Base-by-base conservation (phyloP, 768 basidiomycete species). In the Mrakia blollopis region DNA sequence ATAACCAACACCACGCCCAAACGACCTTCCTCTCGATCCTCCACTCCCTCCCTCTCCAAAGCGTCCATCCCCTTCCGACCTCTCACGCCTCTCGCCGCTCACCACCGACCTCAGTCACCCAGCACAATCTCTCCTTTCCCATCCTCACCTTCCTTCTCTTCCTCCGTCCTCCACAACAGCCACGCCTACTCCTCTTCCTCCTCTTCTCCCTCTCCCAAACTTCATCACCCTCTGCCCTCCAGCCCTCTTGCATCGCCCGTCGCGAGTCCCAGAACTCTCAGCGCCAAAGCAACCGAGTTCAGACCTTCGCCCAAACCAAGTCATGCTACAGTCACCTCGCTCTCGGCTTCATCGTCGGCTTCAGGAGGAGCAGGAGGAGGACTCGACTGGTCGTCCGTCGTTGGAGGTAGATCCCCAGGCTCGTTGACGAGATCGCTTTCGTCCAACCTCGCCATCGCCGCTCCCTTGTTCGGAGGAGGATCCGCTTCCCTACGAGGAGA, bases 111-210 rank as follows among this genome's bases (percentile, higher is more conserved):
- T 37, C 23, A 61, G 3, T 73, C 72, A 9, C 60, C 78, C 62
- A 14, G 72, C 73, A 2, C 62, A 30, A 30, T 41, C 73, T 32
- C 72, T 76, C 92, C 93, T 7, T 91, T 92, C 80, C 92, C 92
- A 57, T 71, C 68, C 28, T 63, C 75, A 30, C 30, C 44, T 8
- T 37, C 76, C 16, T 63, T 41, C 23, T 18, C 47, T 18, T 50
- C 47, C 18, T 18, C 25, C 16, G 30, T 8, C 14, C 32, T 32
- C 75, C 3, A 25, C 60, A 21, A 14, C n/a, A n/a, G n/a, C 39
- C n/a, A 50, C 39, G 47, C 61, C 11, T 32, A 25, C 63, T 44
- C 44, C 11, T 32, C 23, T 44, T n/a, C 68, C 30, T 67, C 69
- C 23, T 71, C 75, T 14, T 71, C 62, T 23, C 44, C 74, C 0